Evolutionary conservation across 2,329 filamentous ascomycete genomes (phyloP), one percentile per base, ranked within the genome.

Genomic region (Phaeosphaeriaceae sp.): DNA sequence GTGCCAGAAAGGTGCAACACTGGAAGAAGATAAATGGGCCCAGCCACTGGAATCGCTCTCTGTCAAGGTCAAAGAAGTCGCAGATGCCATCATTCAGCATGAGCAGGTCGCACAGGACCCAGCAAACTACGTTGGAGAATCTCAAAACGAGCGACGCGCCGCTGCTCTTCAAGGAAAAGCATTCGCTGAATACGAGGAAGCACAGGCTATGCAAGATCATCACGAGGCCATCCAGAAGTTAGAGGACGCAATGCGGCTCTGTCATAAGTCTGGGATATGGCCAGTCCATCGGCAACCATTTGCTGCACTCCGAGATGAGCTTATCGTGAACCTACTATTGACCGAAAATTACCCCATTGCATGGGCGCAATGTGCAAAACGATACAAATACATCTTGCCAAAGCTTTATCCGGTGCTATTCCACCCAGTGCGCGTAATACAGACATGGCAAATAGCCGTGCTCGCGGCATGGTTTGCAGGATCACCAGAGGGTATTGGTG

Each of bases 371-470:
- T 80, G 80, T 5, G 76, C 84, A 2, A 82, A 85, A 55, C 78
- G 82, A 1, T 83, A 86, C 63, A 77, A 82, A 50, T 70, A 79
- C 27, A 77, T 86, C 56, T 81, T 87, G 46, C 84, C 85, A 0
- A 66, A 80, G 2, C 71, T 87, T 2, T 86, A 84, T 57, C 78
- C 80, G 7, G 71, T 81, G 40, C 63, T 72, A 0, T 73, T 40
- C 76, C 85, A 89, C 67, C 86, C 86, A 0, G 76, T 87, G 7
- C 81, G 86, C 0, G 80, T 86, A 2, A 75, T 86, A 4, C 84
- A 82, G 56, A 77, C 71, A 7, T 83, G 74, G 72, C 73, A 73
- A 13, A 73, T 78, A 58, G 74, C 74, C 1, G 77, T 74, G 70
- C 55, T 80, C 24, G 71, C 76, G 3, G 64, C 76, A 19, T 75